phyloP scores from a whole-genome alignment of 1,284 basidiomycete genomes.

The Caloboletus firmus region DNA sequence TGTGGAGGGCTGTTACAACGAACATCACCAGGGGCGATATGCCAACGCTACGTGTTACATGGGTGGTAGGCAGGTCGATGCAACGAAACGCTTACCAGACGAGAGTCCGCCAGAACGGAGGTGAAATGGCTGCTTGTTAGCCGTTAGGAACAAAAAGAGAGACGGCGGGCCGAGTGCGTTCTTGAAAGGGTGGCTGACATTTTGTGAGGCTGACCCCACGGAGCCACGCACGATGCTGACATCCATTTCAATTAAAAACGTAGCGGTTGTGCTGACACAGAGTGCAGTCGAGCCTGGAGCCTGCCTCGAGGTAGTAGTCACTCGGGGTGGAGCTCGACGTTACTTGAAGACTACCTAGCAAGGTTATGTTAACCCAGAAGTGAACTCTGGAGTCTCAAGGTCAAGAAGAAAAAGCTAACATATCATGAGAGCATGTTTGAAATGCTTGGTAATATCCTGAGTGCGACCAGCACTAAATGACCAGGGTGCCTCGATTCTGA shows the following conservation, averaged over 20 bases:
- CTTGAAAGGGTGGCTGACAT: constrained; percentile 17
- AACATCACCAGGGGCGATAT: constrained; percentile 20
- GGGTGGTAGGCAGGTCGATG: constrained; percentile 6
- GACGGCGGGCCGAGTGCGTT: not conserved
- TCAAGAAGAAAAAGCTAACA: not conserved
- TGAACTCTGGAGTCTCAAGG: too few relatives aligned
- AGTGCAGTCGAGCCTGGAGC: not conserved
- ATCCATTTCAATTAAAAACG: not conserved
- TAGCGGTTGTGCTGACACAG: not conserved
- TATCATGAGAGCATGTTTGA: not conserved
- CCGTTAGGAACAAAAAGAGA: not conserved
- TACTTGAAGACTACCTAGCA: not conserved
- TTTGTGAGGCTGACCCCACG: constrained; percentile 18
- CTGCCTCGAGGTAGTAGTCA: not conserved
- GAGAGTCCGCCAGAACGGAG: not conserved
- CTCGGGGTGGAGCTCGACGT: not conserved
- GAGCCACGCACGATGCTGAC: not conserved
- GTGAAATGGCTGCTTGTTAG: not conserved
- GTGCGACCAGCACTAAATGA: not conserved
- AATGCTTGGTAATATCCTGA: not conserved
- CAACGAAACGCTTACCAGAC: constrained; percentile 13
- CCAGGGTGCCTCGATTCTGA: not conserved
- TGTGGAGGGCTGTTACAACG: constrained; percentile 26
- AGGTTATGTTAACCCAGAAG: not conserved
- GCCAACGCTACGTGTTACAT: constrained; percentile 20